A percentile compares a stretch with the other conserved stretches of the same genome.
These are phyloP conservation scores for Nicotiana paniculata DNA, from an alignment of 257 asterid genomes.

Conservation along the genomic window DNA sequence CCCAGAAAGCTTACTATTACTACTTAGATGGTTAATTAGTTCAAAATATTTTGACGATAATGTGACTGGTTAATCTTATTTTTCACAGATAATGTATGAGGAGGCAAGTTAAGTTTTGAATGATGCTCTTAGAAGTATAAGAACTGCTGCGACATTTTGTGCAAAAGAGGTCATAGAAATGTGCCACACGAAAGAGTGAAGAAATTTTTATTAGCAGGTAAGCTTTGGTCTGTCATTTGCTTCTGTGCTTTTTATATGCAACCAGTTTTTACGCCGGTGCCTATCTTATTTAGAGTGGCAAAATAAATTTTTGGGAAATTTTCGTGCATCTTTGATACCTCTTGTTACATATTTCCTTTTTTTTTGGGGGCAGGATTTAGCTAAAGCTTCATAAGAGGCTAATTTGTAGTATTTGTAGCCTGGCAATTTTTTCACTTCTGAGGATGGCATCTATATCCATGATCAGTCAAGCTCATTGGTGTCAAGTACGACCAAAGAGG, in stretches of 20 bases:
- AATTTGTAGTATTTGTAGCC: background rate
- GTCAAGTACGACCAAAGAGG: conserved; percentile 56
- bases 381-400: background rate
- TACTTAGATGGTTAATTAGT: background rate
- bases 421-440: conserved; percentile 66
- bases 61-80: background rate
- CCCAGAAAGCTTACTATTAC: background rate
- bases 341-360: background rate
- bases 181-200: conserved; percentile 56
- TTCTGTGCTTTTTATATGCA: conserved; percentile 54
- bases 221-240: conserved; percentile 62
- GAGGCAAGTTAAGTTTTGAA: conserved; percentile 81
- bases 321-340: conserved; percentile 46
- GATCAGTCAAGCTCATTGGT: conserved; percentile 65
- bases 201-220: conserved; percentile 61
- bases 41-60: background rate
- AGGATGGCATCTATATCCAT: conserved; percentile 67
- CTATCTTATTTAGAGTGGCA: conserved; percentile 56
- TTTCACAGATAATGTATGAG: conserved; percentile 62
- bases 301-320: conserved; percentile 54
- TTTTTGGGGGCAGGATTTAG: background rate
- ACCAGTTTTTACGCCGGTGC: conserved; percentile 89
- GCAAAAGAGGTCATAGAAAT: conserved; percentile 73
- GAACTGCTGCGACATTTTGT: conserved; percentile 82
- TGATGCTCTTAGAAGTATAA: conserved; percentile 69